Evolutionary conservation across 2,329 filamentous ascomycete species (phyloP).

Genomic region (Tolypocladium inflatum): DNA sequence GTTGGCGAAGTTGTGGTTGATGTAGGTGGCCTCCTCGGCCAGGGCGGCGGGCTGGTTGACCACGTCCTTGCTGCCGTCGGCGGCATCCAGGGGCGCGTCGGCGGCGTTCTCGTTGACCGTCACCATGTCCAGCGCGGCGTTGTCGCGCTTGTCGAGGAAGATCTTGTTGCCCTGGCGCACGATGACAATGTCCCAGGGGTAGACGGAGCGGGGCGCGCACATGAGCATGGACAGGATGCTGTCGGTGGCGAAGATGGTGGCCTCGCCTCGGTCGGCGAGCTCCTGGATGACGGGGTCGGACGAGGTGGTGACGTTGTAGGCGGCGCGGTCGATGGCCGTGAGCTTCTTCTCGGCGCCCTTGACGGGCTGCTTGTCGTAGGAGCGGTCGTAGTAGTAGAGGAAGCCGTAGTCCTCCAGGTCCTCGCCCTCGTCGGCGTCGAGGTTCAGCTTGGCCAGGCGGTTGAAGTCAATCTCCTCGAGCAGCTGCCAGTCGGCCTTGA

Average conservation of each 20-base stretch:
- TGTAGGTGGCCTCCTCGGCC: conserved; percentile 95
- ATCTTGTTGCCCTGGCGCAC: conserved; percentile 90
- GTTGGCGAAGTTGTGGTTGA: conserved; percentile 99
- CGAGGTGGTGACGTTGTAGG: conserved; percentile 96
- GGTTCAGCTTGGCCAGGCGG: conserved; percentile 87
- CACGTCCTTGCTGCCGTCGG: conserved; percentile 85
- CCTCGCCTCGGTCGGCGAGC: conserved; percentile 89
- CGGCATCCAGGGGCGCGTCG: conserved; percentile 84
- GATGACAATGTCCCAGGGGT: conserved; percentile 97
- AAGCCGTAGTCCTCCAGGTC: conserved; percentile 94
- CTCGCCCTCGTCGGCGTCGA: conserved; percentile 90
- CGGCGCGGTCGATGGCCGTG: conserved; percentile 80
- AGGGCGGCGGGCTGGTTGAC: conserved; percentile 92
- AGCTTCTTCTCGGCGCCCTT: conserved; percentile 84
- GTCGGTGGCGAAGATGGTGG: conserved; percentile 93
- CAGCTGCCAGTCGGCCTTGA: conserved; percentile 91
- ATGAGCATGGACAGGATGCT: conserved; percentile 98
- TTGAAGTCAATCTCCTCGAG: conserved; percentile 98
- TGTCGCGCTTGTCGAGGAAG: conserved; percentile 97
- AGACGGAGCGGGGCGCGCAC: conserved; percentile 93
- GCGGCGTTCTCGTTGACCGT: conserved; percentile 98
- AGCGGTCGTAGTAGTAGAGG: conserved; percentile 96
- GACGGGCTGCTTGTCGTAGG: conserved; percentile 87
- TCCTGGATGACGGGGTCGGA: conserved; percentile 96
- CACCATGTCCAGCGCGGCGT: conserved; percentile 89